phyloP scores from a whole-genome alignment of 1,139 yeast species.

The Torulaspora pretoriensis region DNA sequence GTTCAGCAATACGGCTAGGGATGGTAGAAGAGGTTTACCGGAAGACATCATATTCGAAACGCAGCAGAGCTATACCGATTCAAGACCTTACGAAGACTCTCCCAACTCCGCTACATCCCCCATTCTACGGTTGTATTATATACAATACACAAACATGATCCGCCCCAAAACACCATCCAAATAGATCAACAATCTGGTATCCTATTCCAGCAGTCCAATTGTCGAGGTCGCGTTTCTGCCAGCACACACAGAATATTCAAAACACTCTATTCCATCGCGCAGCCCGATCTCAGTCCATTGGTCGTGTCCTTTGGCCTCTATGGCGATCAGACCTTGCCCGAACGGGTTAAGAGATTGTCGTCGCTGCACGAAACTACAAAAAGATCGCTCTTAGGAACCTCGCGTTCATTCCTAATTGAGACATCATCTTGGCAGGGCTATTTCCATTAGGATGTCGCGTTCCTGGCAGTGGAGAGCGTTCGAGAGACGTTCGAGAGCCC shows the following conservation, averaged over 20 bases:
- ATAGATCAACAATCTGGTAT: constrained; percentile 10
- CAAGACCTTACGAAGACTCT: neutral
- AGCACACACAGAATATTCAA: neutral
- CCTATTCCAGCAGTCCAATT: constrained; percentile 16
- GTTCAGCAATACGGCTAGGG: constrained; percentile 14
- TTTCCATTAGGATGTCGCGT: neutral
- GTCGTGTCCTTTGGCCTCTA: neutral
- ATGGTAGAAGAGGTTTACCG: constrained; percentile 13
- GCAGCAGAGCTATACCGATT: neutral
- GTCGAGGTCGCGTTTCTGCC: constrained; percentile 13
- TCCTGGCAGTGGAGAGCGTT: neutral
- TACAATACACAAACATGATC: neutral
- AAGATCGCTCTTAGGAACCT: neutral
- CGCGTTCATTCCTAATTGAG: constrained; percentile 7
- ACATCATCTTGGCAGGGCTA: neutral
- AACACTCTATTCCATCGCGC: neutral
- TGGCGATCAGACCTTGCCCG: neutral
- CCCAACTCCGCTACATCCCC: neutral
- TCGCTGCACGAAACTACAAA: neutral
- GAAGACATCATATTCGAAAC: constrained; percentile 5
- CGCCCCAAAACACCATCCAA: constrained; percentile 6
- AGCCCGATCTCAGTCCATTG: constrained; percentile 5
- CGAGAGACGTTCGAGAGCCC: neutral
- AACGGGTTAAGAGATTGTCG: constrained; percentile 12
- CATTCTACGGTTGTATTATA: constrained; percentile 1